Conservation (phyloP, 2,329 filamentous ascomycete genomes). For the Phoma herbarum region DNA sequence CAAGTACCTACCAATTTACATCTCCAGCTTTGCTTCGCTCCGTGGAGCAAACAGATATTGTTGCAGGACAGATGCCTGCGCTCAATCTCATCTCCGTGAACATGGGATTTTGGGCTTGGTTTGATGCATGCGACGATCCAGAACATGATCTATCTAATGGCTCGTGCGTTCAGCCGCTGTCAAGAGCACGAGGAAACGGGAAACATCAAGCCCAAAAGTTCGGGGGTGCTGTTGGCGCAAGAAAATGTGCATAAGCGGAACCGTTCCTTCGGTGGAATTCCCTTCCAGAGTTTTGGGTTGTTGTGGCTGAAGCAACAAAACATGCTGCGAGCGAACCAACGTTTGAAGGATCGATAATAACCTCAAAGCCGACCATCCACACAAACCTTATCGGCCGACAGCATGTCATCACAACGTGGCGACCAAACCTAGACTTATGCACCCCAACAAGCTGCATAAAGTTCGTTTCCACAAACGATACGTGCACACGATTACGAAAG, state of each 20-base stretch:
- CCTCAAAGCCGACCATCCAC: background rate
- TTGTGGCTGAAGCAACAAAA: conserved; percentile 12
- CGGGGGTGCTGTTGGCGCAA: conserved; percentile 6
- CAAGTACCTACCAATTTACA: background rate
- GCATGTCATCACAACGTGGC: background rate
- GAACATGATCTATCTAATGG: conserved; percentile 14
- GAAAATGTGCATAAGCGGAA: background rate
- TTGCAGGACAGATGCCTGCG: background rate
- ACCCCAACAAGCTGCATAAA: conserved; percentile 7
- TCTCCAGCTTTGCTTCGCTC: background rate
- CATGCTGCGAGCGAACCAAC: conserved; percentile 8
- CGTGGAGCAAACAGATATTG: background rate
- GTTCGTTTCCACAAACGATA: conserved; percentile 10
- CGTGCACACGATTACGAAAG: conserved; percentile 1
- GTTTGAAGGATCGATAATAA: conserved; percentile 2
- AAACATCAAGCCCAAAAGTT: conserved; percentile 5
- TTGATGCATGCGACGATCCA: conserved; percentile 11
- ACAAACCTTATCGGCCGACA: conserved; percentile 4
- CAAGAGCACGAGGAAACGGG: conserved; percentile 16
- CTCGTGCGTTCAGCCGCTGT: conserved; percentile 20
- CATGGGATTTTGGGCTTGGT: background rate
- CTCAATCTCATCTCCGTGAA: conserved; percentile 3
- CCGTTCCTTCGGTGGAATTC: background rate
- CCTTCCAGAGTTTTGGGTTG: background rate
- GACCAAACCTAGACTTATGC: conserved; percentile 7